Base-by-base conservation (phyloP, 2,329 filamentous ascomycete genomes). In the Onygenales sp. region DNA sequence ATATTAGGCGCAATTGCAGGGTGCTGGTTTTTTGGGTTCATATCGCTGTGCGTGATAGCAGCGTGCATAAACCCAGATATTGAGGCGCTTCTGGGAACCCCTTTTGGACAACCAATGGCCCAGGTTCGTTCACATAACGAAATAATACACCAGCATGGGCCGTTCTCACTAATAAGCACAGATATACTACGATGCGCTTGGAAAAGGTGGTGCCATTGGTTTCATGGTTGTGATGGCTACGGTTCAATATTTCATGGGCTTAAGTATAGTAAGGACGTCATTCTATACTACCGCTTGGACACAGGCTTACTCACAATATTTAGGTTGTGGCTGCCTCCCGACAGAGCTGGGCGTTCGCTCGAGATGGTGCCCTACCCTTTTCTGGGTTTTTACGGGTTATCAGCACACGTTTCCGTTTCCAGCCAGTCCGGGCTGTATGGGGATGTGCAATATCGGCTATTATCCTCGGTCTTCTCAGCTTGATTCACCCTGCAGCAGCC, bases 331-430 rank as follows among this genome's bases (percentile, higher is more conserved):
- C 81, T 1, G 78, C 77, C 4, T 81, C 78, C 5, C 74, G 82
- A 5, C 81, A 84, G 65, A 74, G 73, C 33, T 85, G 81, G 81
- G 81, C 81, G 0, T 84, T 84, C 62, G 79, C 78, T 7, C 75
- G 81, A 27, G 81, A 84, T 59, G 80, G 79, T 2, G 81, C 80
- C 1, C 70, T 84, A 1, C 81, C 81, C 0, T 83, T 84, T 62
- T 81, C 78, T 2, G 64, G 56, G 4, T 82, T 79, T 65, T 80
- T 83, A 65, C 72, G 79, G 34, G 72, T 74, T 6, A 78, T 84
- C 61, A 79, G 74, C 57, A 74, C 74, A 54, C 70, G 69, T 1
- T 74, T 83, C 42, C 77, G 76, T 9, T 80, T 77, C 58, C 83
- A 82, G 51, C 81, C 81, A 0, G 69, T 83, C 8, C 75, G 79